Evolutionary conservation across 139 green algal genomes (phyloP), one percentile per base, ranked within the genome.

Genomic region (Micractinium conductrix): DNA sequence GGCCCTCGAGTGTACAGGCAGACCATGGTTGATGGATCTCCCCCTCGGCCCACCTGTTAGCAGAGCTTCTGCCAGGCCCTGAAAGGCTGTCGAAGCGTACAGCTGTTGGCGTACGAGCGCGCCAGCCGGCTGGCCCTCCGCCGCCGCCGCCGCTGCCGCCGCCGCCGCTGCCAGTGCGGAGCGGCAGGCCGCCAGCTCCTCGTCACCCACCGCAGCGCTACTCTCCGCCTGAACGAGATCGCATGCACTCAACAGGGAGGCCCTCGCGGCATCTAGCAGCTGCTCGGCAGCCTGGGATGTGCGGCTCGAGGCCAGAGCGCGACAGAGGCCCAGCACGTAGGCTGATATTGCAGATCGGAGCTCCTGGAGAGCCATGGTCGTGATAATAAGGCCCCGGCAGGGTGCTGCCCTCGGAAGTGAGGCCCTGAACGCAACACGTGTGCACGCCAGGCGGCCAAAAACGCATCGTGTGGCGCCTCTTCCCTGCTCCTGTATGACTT

Each of bases 51-150:
- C n/a, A 79, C 84, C 63, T 72, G 84, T 62, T 4, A 88, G 60
- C 40, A 88, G 60, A 44, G n/a, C 60, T 26, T 88, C 74, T n/a
- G 55, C 35, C 21, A 84, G 19, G 3, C 84, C 74, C 10, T 83
- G 74, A 33, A 88, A 88, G 8, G 73, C 55, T 19, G 30, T 8
- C 3, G 14, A n/a, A n/a, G 58, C 55, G 14, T 79, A 84, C 9
- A 79, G 63, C 4, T 22, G 9, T 3, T 69, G 75, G 24, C n/a
- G 40, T 14, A 70, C 0, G 9, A 58, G 44, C 43, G 37, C 30
- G 6, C 19, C n/a, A 26, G 42, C 28, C 17, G 1, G 19, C 45
- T 48, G 38, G n/a, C n/a, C n/a, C n/a, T n/a, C n/a, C 76, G n/a
- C 74, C 53, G 17, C 37, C 17, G 40, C n/a, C 17, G 28, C 58